Percentiles rank a stretch among this genome's conserved stretches.
These are phyloP conservation scores for Tephrocybe rancida DNA, from an alignment of 768 basidiomycete genomes.

Conservation along the genomic window DNA sequence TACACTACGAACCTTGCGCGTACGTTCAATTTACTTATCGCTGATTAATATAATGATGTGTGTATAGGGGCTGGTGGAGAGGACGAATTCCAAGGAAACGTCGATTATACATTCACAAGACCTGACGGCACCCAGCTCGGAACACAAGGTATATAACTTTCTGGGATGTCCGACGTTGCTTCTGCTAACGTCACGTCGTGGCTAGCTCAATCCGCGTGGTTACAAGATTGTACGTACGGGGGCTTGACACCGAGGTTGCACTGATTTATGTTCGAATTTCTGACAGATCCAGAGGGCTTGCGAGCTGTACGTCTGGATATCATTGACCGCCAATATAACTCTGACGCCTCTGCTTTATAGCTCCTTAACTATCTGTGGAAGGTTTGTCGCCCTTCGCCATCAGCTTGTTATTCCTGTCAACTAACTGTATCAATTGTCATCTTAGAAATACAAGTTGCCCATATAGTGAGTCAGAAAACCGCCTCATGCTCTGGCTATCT, in stretches of 20 bases:
- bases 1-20: slow-evolving; percentile 68
- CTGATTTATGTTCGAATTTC: neutral
- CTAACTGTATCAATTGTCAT: slow-evolving; percentile 24
- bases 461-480: slow-evolving; percentile 31
- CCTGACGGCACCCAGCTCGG: slow-evolving; percentile 69
- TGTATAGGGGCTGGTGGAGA: slow-evolving; percentile 54
- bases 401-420: neutral
- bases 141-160: slow-evolving; percentile 46
- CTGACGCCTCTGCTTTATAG: slow-evolving; percentile 23
- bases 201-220: neutral
- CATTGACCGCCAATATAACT: neutral
- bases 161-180: neutral
- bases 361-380: slow-evolving; percentile 73
- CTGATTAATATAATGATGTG: neutral
- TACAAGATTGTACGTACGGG: slow-evolving; percentile 3
- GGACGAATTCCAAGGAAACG: slow-evolving; percentile 64
- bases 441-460: slow-evolving; percentile 39
- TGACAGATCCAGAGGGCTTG: slow-evolving; percentile 66
- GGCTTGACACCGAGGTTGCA: neutral
- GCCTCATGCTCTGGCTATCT: neutral
- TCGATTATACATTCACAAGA: slow-evolving; percentile 63
- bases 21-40: slow-evolving; percentile 28
- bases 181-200: neutral
- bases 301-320: slow-evolving; percentile 43
- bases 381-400: slow-evolving; percentile 30